These are phyloP conservation scores for Neostapfia colusana DNA, from an alignment of 176 grass and related monocot species.

Conservation along the genomic window DNA sequence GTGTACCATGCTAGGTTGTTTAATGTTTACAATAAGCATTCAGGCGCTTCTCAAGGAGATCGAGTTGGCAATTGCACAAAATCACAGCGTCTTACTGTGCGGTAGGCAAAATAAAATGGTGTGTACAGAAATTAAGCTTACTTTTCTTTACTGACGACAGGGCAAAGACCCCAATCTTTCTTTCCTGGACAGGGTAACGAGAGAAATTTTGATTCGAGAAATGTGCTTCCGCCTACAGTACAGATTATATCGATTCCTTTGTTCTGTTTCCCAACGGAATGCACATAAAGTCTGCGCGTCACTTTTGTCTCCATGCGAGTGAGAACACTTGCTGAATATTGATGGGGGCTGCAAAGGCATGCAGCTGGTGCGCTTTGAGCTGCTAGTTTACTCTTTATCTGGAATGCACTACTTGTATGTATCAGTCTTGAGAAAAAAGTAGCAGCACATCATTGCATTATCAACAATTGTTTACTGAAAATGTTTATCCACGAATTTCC, in stretches of 20 bases:
- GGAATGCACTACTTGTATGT: slow-evolving; percentile 41
- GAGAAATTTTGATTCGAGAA: slow-evolving; percentile 21
- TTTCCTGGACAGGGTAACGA: slow-evolving; percentile 15
- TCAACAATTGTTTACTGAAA: slow-evolving; percentile 19
- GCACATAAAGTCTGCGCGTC: slow-evolving; percentile 17
- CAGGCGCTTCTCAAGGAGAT: not conserved
- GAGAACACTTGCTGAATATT: slow-evolving; percentile 20
- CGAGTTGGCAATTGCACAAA: no score
- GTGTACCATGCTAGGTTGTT: not conserved
- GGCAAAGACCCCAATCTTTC: not conserved
- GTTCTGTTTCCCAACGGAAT: slow-evolving; percentile 20
- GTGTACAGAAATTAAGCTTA: slow-evolving; percentile 25
- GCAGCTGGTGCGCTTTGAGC: slow-evolving; percentile 36
- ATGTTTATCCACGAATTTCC: slow-evolving; percentile 6
- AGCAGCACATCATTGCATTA: slow-evolving; percentile 38
- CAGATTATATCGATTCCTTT: slow-evolving; percentile 7
- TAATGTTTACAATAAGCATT: not conserved
- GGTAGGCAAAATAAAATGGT: not conserved
- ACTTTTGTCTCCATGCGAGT: slow-evolving; percentile 39
- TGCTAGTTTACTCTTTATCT: slow-evolving; percentile 39
- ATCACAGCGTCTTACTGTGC: not conserved
- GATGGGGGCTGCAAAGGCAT: slow-evolving; percentile 38
- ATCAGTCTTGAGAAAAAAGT: slow-evolving; percentile 46
- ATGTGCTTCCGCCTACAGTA: slow-evolving; percentile 26
- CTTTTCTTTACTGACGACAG: slow-evolving; percentile 28